These are phyloP conservation scores for Trichothecium roseum DNA, from an alignment of 2,329 filamentous ascomycete species.

Conservation along the genomic window DNA sequence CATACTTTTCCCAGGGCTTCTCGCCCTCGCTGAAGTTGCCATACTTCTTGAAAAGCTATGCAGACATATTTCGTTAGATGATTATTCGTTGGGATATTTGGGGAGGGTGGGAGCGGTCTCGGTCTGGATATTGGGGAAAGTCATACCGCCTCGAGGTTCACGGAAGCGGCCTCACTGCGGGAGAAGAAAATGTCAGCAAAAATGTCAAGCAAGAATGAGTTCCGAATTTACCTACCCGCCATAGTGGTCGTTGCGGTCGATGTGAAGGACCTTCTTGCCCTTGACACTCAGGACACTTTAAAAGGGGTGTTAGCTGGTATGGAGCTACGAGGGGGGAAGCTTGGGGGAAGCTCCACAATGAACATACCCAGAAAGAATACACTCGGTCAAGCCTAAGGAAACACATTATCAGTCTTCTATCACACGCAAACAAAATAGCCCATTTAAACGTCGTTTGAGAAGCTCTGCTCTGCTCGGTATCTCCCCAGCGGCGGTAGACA, in stretches of 20 bases:
- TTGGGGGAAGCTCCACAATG: background rate
- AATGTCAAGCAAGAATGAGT: background rate
- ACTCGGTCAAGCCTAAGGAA: conserved; percentile 80
- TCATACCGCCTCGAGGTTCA: conserved; percentile 85
- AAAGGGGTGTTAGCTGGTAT: conserved; percentile 1
- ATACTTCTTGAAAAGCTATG: conserved; percentile 91
- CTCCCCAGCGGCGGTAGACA: background rate
- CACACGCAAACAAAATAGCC: too few relatives aligned
- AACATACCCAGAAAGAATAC: conserved; percentile 88
- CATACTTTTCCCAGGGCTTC: conserved; percentile 97
- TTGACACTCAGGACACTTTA: conserved; percentile 88
- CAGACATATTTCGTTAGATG: conserved; percentile 9
- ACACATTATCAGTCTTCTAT: conserved; percentile 12
- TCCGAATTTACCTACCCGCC: conserved; percentile 57
- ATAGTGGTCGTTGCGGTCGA: conserved; percentile 97
- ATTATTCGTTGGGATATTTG: conserved; percentile 1
- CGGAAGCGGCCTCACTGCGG: conserved; percentile 73
- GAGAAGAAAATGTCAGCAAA: conserved; percentile 13
- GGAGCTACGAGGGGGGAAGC: background rate
- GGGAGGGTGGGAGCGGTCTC: conserved; percentile 3
- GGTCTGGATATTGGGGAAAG: conserved; percentile 13
- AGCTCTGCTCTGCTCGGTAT: too few relatives aligned
- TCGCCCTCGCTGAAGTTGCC: conserved; percentile 69
- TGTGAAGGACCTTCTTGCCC: conserved; percentile 97
- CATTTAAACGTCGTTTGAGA: too few relatives aligned